Conservation (phyloP, 139 green algal species). For the Micractinium conductrix region DNA sequence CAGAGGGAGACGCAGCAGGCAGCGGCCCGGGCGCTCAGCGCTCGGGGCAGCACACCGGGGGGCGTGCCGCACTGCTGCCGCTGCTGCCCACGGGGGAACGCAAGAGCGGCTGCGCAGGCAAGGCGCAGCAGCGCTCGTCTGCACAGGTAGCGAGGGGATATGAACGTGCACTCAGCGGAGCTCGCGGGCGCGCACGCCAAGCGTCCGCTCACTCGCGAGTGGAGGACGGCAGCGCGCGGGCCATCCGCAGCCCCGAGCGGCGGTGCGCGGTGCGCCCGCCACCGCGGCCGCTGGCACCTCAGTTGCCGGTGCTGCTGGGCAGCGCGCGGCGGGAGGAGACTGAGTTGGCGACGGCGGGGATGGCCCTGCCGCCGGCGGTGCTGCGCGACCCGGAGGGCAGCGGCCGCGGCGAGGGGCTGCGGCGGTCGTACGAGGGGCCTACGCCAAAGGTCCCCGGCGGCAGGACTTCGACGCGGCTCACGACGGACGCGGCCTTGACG, state of each 20-base stretch:
- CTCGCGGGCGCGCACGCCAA: too few relatives aligned
- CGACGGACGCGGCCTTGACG: slow-evolving; percentile 61
- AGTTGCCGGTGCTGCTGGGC: slow-evolving; percentile 14
- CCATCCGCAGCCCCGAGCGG: not conserved
- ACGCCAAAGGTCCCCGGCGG: slow-evolving; percentile 38
- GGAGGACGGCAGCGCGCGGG: too few relatives aligned
- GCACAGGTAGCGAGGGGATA: not conserved
- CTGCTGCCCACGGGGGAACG: too few relatives aligned
- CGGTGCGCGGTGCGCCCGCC: not conserved
- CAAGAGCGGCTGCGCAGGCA: not conserved
- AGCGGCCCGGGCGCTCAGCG: too few relatives aligned
- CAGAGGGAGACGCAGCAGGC: too few relatives aligned
- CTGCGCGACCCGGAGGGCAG: too few relatives aligned
- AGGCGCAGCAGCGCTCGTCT: not conserved
- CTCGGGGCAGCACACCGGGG: too few relatives aligned
- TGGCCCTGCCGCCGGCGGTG: too few relatives aligned
- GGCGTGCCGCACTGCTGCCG: too few relatives aligned
- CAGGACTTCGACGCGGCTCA: slow-evolving; percentile 54
- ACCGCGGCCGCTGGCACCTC: not conserved
- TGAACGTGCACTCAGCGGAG: too few relatives aligned
- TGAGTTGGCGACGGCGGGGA: not conserved
- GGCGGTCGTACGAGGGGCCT: slow-evolving; percentile 5
- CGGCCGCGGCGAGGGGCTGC: too few relatives aligned
- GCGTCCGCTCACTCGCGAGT: not conserved
- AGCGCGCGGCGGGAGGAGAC: slow-evolving; percentile 4